A percentile compares a stretch with the other conserved stretches of the same genome.
Evolutionary conservation across 2,329 filamentous ascomycete genomes (phyloP).

Genomic region (Rugonectria rugulosa): DNA sequence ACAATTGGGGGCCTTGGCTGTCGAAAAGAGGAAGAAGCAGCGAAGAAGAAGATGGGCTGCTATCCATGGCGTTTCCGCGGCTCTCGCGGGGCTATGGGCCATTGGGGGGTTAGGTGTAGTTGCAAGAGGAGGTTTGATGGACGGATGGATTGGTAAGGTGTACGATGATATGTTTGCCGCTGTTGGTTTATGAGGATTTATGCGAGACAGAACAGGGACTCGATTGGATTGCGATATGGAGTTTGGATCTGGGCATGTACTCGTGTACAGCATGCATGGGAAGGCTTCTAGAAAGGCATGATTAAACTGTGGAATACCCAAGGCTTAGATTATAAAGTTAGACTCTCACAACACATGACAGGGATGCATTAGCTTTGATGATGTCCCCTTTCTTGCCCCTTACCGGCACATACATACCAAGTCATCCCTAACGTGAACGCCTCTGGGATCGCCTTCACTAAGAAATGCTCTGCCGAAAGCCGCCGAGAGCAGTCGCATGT

Average conservation of each 20-base stretch:
- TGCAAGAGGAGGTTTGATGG: constrained; percentile 71
- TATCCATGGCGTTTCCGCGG: constrained; percentile 70
- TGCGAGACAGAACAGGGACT: not conserved
- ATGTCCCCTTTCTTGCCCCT: too few species aligned
- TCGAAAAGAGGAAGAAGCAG: constrained; percentile 59
- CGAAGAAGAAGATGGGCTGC: constrained; percentile 73
- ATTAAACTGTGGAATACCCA: constrained; percentile 34
- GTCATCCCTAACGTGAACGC: too few species aligned
- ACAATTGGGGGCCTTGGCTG: constrained; percentile 49
- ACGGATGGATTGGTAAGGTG: constrained; percentile 80
- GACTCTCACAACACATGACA: too few species aligned
- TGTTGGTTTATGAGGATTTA: constrained; percentile 39
- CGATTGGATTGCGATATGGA: constrained; percentile 28
- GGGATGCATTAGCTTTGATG: too few species aligned
- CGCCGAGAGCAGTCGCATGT: too few species aligned
- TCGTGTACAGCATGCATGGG: constrained; percentile 9
- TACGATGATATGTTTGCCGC: constrained; percentile 72
- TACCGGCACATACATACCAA: too few species aligned
- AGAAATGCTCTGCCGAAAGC: too few species aligned
- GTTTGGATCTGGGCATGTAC: constrained; percentile 31
- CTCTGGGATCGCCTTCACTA: too few species aligned
- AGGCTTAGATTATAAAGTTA: constrained; percentile 15
- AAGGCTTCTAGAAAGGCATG: constrained; percentile 24
- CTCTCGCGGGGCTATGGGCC: constrained; percentile 75
- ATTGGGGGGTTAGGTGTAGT: constrained; percentile 82